Evolutionary conservation across 176 grass and related monocot genomes (phyloP).

Genomic region (Oropetium thomaeum): DNA sequence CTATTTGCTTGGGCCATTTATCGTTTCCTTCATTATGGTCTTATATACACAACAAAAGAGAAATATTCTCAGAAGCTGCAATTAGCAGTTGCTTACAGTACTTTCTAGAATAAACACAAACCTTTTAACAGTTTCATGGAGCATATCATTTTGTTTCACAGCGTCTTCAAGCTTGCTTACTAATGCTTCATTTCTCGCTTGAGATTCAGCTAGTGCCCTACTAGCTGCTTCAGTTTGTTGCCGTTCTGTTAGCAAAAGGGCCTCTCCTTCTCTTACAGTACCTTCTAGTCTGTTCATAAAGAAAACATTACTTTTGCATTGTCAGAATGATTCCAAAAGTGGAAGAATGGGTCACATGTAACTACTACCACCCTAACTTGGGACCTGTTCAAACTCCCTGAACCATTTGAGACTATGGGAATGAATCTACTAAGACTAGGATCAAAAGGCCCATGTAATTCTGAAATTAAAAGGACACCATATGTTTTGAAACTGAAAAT

Average conservation of each 20-base stretch:
- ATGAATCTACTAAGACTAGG: neutral
- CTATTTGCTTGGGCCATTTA: neutral
- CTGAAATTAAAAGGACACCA: neutral
- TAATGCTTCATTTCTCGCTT: constrained; percentile 45
- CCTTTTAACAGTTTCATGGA: constrained; percentile 56
- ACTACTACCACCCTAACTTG: neutral
- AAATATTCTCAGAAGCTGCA: neutral
- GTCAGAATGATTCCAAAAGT: constrained; percentile 18
- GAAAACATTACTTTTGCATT: neutral
- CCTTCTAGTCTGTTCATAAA: constrained; percentile 51
- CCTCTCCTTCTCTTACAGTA: constrained; percentile 53
- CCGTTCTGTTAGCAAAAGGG: constrained; percentile 55
- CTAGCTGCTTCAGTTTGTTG: constrained; percentile 49
- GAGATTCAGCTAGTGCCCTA: constrained; percentile 47
- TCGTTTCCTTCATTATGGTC: neutral
- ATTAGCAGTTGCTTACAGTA: neutral
- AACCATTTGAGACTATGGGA: neutral
- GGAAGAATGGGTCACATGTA: neutral
- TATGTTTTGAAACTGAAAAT: constrained; percentile 14
- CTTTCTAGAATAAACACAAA: constrained; percentile 31
- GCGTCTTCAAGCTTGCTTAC: constrained; percentile 55
- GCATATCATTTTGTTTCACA: constrained; percentile 60
- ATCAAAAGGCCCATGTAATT: neutral
- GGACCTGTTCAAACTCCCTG: neutral
- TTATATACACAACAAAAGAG: constrained; percentile 17